These are phyloP conservation scores for Tanacetum coccineum DNA, from an alignment of 129 eudicot genomes.

Conservation along the genomic window DNA sequence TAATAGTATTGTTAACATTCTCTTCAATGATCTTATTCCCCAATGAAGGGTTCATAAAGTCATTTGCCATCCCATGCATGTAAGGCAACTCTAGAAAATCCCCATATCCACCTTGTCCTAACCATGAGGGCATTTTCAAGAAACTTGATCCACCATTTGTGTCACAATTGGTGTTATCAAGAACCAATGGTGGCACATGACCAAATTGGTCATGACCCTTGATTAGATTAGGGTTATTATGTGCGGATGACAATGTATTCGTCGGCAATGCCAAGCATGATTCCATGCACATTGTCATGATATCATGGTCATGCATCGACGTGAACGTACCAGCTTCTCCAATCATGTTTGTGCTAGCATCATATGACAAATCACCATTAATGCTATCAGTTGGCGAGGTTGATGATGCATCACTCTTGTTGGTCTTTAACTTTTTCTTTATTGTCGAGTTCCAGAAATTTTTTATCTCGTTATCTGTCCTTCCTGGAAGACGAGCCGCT, in stretches of 20 bases:
- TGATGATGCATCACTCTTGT: constrained; percentile 24
- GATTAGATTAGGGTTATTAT: constrained; percentile 21
- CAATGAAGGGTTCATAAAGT: constrained; percentile 35
- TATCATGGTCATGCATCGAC: constrained; percentile 46
- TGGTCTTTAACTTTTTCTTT: constrained; percentile 62
- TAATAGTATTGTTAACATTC: constrained; percentile 8
- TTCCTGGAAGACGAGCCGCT: constrained; percentile 35
- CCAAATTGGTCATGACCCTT: constrained; percentile 33
- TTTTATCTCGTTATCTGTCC: constrained; percentile 40
- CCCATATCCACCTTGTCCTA: constrained; percentile 31
- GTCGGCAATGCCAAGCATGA: constrained; percentile 39
- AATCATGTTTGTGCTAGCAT: constrained; percentile 2
- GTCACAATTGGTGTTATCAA: constrained; percentile 26
- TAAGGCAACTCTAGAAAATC: constrained; percentile 41
- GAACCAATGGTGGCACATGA: constrained; percentile 39
- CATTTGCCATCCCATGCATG: constrained; percentile 53
- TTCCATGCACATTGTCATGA: constrained; percentile 47
- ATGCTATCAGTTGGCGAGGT: constrained; percentile 43
- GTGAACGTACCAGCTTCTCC: constrained; percentile 22
- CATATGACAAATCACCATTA: constrained; percentile 25
- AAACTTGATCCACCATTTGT: constrained; percentile 26
- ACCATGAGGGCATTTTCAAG: constrained; percentile 26
- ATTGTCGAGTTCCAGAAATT: constrained; percentile 57
- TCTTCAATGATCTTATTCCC: constrained; percentile 28
- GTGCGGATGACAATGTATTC: constrained; percentile 36